Evolutionary conservation across 2,329 filamentous ascomycete species (phyloP).

Genomic region (Fusarium albidum): DNA sequence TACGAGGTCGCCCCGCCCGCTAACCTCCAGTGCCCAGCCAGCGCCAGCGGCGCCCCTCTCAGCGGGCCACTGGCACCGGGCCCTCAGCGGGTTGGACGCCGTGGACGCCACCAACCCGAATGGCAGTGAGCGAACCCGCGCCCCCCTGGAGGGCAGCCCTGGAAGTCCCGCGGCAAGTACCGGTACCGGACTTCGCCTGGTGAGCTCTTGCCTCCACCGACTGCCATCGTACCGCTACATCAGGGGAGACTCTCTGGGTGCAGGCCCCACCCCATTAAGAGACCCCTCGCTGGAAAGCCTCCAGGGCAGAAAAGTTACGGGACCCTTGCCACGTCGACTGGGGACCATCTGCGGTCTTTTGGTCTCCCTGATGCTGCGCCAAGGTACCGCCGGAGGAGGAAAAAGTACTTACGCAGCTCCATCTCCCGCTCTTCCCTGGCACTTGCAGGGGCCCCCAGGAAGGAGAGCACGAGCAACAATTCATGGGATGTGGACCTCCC

Average conservation of each 20-base stretch:
- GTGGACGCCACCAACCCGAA: slow-evolving; percentile 33
- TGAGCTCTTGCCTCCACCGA: slow-evolving; percentile 1
- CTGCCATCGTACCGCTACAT: slow-evolving; percentile 26
- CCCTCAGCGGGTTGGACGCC: slow-evolving; percentile 30
- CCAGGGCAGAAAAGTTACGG: slow-evolving; percentile 16
- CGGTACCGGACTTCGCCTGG: slow-evolving; percentile 14
- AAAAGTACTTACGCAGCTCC: slow-evolving; percentile 16
- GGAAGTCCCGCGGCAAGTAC: slow-evolving; percentile 20
- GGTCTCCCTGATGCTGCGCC: slow-evolving; percentile 19
- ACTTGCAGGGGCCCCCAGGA: slow-evolving; percentile 21
- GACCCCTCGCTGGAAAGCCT: slow-evolving; percentile 25
- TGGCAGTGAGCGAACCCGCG: slow-evolving; percentile 14
- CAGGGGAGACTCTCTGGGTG: slow-evolving; percentile 9
- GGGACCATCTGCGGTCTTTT: slow-evolving; percentile 25
- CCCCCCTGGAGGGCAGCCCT: slow-evolving; percentile 9
- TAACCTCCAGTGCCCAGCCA: slow-evolving; percentile 22
- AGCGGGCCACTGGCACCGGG: slow-evolving; percentile 8
- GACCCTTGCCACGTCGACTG: slow-evolving; percentile 33
- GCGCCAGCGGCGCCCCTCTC: slow-evolving; percentile 21
- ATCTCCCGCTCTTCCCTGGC: slow-evolving; percentile 10
- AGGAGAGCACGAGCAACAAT: slow-evolving; percentile 28
- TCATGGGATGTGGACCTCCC: slow-evolving; percentile 29
- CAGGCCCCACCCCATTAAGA: slow-evolving; percentile 17
- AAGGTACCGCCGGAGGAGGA: slow-evolving; percentile 8
- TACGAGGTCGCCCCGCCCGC: slow-evolving; percentile 34